Conservation (phyloP, 139 green algal species). For the Auxenochlorella pyrenoidosa region DNA sequence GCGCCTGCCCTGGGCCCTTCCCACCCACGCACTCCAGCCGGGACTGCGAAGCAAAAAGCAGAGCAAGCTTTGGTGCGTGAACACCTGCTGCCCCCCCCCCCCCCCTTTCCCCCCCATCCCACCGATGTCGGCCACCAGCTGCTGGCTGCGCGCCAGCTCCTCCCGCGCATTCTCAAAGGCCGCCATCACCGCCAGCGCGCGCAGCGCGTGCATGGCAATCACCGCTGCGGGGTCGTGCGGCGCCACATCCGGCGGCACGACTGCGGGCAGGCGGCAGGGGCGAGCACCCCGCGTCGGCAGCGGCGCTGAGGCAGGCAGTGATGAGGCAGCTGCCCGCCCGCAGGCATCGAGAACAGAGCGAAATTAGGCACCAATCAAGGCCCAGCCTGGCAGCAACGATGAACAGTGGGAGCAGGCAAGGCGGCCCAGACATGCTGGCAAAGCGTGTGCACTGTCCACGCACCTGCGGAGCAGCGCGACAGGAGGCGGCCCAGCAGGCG, state of each 20-base stretch:
- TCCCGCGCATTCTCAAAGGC: constrained; percentile 57
- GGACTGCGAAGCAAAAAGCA: background rate
- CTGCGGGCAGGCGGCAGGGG: background rate
- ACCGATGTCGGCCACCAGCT: constrained; percentile 38
- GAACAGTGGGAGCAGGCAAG: too few relatives aligned
- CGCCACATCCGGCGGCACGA: constrained; percentile 67
- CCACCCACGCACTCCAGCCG: too few relatives aligned
- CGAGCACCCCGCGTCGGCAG: too few relatives aligned
- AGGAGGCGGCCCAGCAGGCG: constrained; percentile 76
- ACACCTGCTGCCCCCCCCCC: background rate
- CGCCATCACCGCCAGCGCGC: constrained; percentile 77
- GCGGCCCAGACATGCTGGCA: too few relatives aligned
- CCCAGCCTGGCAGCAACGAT: too few relatives aligned
- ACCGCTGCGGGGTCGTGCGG: constrained; percentile 51
- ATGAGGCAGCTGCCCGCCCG: too few relatives aligned
- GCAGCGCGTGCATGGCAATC: constrained; percentile 67
- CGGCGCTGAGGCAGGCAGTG: too few relatives aligned
- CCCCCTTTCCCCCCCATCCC: background rate
- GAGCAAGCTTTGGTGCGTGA: too few relatives aligned
- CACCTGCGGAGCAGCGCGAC: constrained; percentile 63
- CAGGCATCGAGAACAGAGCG: too few relatives aligned
- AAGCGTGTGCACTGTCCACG: too few relatives aligned
- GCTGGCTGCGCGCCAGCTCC: constrained; percentile 51
- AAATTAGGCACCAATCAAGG: too few relatives aligned
- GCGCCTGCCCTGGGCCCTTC: too few relatives aligned